Evolutionary conservation across 2,329 filamentous ascomycete genomes (phyloP).

Genomic region (Alternaria triticimaculans): DNA sequence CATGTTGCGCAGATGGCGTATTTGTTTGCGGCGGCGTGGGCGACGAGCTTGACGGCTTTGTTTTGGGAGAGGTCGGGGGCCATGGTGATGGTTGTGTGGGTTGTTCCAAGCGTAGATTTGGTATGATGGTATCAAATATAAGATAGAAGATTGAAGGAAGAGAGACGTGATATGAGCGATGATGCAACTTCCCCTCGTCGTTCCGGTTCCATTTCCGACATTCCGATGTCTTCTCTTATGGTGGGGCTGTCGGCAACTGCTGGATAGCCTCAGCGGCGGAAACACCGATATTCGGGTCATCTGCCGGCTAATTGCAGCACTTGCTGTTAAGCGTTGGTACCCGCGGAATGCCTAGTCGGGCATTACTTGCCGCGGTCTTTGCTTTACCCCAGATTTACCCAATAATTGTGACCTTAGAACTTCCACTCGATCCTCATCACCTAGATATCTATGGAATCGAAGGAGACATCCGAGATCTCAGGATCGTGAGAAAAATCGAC

Average conservation of each 20-base stretch:
- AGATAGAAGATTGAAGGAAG: neutral
- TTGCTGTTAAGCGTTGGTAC: neutral
- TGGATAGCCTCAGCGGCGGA: slow-evolving; percentile 13
- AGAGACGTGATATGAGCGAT: neutral
- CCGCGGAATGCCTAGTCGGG: slow-evolving; percentile 1
- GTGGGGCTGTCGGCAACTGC: slow-evolving; percentile 23
- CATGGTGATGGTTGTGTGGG: slow-evolving; percentile 38
- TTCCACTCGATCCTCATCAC: neutral
- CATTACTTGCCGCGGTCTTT: slow-evolving; percentile 4
- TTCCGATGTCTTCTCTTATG: slow-evolving; percentile 15
- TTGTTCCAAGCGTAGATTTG: neutral
- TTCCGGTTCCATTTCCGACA: slow-evolving; percentile 23
- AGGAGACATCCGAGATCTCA: neutral
- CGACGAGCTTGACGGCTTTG: slow-evolving; percentile 57
- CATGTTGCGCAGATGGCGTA: slow-evolving; percentile 69
- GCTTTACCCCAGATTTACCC: neutral
- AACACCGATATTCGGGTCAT: slow-evolving; percentile 26
- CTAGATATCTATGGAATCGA: neutral
- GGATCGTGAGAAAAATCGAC: neutral
- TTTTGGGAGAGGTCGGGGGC: slow-evolving; percentile 58
- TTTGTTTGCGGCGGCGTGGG: slow-evolving; percentile 61
- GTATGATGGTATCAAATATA: neutral
- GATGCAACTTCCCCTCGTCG: slow-evolving; percentile 13
- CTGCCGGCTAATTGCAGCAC: slow-evolving; percentile 14
- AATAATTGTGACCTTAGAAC: neutral